A percentile compares a stretch with the other conserved stretches of the same genome.
phyloP scores from a whole-genome alignment of 129 eudicot genomes.

The Saposhnikovia divaricata region DNA sequence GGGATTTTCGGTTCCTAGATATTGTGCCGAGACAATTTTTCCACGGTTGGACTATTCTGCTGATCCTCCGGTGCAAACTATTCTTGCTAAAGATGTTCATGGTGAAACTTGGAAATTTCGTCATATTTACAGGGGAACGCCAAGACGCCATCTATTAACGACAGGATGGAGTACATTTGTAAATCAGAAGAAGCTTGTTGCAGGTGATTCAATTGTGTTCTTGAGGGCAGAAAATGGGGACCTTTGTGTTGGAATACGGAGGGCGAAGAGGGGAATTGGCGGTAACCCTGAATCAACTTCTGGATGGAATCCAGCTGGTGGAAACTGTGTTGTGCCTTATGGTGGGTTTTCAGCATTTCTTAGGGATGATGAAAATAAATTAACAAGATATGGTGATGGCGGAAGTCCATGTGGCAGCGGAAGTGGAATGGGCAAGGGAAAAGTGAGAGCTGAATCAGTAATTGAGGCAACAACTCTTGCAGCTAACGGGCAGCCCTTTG shows the following conservation, averaged over 20 bases:
- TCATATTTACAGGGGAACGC: slow-evolving; percentile 90
- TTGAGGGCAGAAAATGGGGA: slow-evolving; percentile 87
- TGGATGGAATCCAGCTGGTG: slow-evolving; percentile 75
- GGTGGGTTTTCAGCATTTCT: slow-evolving; percentile 72
- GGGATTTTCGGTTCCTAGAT: slow-evolving; percentile 92
- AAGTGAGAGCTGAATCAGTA: slow-evolving; percentile 58
- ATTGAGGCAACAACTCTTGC: slow-evolving; percentile 69
- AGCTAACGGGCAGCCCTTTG: slow-evolving; percentile 55
- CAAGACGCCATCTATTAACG: slow-evolving; percentile 82
- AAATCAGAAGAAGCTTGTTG: slow-evolving; percentile 86
- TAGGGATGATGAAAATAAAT: slow-evolving; percentile 36
- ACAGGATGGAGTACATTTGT: slow-evolving; percentile 99
- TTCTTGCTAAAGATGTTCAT: slow-evolving; percentile 90
- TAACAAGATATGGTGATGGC: slow-evolving; percentile 23
- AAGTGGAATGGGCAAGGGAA: slow-evolving; percentile 31
- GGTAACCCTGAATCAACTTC: slow-evolving; percentile 48
- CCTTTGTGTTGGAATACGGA: slow-evolving; percentile 80
- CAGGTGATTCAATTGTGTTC: slow-evolving; percentile 92
- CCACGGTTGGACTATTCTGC: slow-evolving; percentile 84
- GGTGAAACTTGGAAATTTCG: slow-evolving; percentile 91
- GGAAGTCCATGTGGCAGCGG: slow-evolving; percentile 18
- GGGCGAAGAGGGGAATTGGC: slow-evolving; percentile 78
- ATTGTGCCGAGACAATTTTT: slow-evolving; percentile 91
- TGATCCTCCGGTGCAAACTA: slow-evolving; percentile 91
- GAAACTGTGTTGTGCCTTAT: slow-evolving; percentile 51